Evolutionary conservation across 345 rosid genomes (phyloP).

Genomic region (Eucalyptus brandiana): DNA sequence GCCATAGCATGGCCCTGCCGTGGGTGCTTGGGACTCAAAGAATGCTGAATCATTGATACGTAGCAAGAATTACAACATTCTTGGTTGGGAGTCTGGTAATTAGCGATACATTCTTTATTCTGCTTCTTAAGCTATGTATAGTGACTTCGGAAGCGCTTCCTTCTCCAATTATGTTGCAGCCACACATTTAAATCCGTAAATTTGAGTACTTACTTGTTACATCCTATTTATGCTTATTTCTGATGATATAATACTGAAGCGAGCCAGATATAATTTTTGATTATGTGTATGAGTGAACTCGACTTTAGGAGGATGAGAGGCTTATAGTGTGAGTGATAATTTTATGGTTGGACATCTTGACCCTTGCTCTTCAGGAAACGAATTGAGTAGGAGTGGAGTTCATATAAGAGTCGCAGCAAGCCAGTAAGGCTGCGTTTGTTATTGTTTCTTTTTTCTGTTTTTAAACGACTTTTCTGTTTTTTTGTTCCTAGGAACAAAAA

Average conservation of each 20-base stretch:
- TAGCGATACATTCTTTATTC: neutral
- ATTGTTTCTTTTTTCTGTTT: too few species aligned
- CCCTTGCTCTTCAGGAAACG: too few species aligned
- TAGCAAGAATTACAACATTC: conserved; percentile 30
- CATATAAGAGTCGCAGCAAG: too few species aligned
- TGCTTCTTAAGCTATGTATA: too few species aligned
- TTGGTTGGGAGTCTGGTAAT: conserved; percentile 81
- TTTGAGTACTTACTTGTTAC: neutral
- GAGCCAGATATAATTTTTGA: neutral
- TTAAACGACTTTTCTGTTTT: too few species aligned
- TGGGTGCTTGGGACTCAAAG: conserved; percentile 59
- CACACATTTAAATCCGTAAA: neutral
- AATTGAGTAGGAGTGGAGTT: too few species aligned
- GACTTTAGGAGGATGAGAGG: neutral
- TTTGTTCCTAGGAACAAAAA: too few species aligned
- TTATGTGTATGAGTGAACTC: neutral
- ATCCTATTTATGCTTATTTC: neutral
- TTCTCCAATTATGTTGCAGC: neutral
- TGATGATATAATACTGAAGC: neutral
- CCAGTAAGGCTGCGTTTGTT: too few species aligned
- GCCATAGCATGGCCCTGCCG: conserved; percentile 21
- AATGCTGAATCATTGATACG: conserved; percentile 64
- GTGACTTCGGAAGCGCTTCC: too few species aligned
- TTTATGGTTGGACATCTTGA: neutral
- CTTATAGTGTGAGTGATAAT: neutral